Conservation (phyloP, 2,329 filamentous ascomycete genomes). For the Penicillium sp. region DNA sequence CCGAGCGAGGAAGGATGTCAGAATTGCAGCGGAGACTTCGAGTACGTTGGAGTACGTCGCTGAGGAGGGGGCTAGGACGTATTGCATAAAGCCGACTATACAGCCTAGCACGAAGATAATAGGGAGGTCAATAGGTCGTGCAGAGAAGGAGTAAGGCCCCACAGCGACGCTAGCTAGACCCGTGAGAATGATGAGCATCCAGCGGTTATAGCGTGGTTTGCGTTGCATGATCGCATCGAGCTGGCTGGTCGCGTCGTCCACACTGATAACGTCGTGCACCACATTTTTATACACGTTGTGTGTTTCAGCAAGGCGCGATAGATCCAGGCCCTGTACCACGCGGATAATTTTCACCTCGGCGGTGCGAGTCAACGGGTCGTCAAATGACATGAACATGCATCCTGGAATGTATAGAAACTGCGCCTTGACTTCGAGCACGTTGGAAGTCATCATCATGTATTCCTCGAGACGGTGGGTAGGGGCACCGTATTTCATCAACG, state of each 20-base stretch:
- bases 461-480: conserved; percentile 60
- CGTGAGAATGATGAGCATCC: conserved; percentile 65
- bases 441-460: conserved; percentile 84
- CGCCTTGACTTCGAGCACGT: conserved; percentile 81
- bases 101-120: conserved; percentile 69
- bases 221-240: conserved; percentile 59
- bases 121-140: conserved; percentile 61
- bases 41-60: conserved; percentile 57
- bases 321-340: conserved; percentile 45
- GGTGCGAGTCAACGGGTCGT: conserved; percentile 50
- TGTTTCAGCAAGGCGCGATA: conserved; percentile 47
- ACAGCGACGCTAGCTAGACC: conserved; percentile 74
- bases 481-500: conserved; percentile 36
- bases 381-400: conserved; percentile 62
- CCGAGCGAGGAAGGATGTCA: conserved; percentile 68
- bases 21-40: conserved; percentile 57
- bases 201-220: conserved; percentile 57
- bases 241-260: conserved; percentile 44
- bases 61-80: conserved; percentile 73
- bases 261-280: conserved; percentile 47
- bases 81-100: conserved; percentile 72
- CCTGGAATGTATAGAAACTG: conserved; percentile 83
- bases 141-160: conserved; percentile 76
- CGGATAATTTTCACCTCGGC: conserved; percentile 50
- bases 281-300: conserved; percentile 51